Evolutionary conservation across 495 filamentous ascomycete genomes (phyloP).

Genomic region (Aspergillus haitiensis): DNA sequence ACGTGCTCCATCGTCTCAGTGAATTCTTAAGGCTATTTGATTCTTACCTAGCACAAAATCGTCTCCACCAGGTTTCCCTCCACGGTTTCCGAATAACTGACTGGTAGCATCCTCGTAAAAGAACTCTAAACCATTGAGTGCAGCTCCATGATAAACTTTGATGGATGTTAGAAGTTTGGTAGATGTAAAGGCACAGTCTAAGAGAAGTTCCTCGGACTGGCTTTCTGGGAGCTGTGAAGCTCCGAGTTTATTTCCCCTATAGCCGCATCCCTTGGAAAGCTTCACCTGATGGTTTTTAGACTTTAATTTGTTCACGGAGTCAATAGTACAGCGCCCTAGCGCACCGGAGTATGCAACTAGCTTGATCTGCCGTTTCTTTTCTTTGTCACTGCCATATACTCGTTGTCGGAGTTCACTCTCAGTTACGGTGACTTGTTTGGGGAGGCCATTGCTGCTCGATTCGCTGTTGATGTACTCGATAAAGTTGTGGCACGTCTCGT

Average conservation of each 20-base stretch:
- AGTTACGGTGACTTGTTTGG: constrained; percentile 68
- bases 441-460: constrained; percentile 56
- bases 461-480: constrained; percentile 73
- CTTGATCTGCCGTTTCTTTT: constrained; percentile 68
- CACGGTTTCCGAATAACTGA: constrained; percentile 87
- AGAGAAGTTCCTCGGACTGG: constrained; percentile 68
- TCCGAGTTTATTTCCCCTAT: constrained; percentile 75
- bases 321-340: constrained; percentile 68
- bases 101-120: constrained; percentile 83
- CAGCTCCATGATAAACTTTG: constrained; percentile 73
- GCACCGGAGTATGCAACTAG: constrained; percentile 72
- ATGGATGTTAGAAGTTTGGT: constrained; percentile 75
- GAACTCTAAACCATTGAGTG: constrained; percentile 88
- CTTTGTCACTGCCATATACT: constrained; percentile 61
- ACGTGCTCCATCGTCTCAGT: background rate
- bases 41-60: constrained; percentile 73
- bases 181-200: constrained; percentile 66
- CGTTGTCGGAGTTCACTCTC: constrained; percentile 72
- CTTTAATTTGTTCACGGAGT: constrained; percentile 66
- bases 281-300: constrained; percentile 73
- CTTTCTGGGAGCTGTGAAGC: constrained; percentile 69
- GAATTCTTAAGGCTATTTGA: constrained; percentile 1
- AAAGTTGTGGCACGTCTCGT: constrained; percentile 71
- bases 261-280: constrained; percentile 74
- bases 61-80: constrained; percentile 71